A percentile compares a stretch with the other conserved stretches of the same genome.
Conservation (phyloP, 1,139 yeast species). For the Candida tropicalis region DNA sequence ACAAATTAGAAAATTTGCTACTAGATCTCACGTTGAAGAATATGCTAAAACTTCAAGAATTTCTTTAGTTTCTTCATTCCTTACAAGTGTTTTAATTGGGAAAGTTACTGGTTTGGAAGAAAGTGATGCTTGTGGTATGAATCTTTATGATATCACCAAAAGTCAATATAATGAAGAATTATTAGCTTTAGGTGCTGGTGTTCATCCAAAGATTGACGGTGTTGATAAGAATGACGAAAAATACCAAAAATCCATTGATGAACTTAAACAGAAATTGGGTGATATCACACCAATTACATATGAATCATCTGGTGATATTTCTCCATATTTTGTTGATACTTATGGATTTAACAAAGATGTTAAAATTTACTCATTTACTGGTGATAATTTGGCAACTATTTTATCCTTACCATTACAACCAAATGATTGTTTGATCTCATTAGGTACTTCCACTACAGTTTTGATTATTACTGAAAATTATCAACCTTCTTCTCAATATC, state of each 20-base stretch:
- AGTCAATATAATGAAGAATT: constrained; percentile 57
- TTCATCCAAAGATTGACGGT: constrained; percentile 39
- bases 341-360: constrained; percentile 64
- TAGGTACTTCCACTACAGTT: constrained; percentile 91
- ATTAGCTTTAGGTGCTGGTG: constrained; percentile 53
- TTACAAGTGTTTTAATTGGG: constrained; percentile 74
- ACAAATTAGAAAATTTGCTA: constrained; percentile 77
- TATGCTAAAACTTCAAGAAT: constrained; percentile 64
- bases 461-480: constrained; percentile 77
- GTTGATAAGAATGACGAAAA: constrained; percentile 25
- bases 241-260: constrained; percentile 32
- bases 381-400: constrained; percentile 89
- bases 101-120: constrained; percentile 66
- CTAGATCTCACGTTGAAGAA: constrained; percentile 47
- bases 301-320: constrained; percentile 44
- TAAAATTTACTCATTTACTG: constrained; percentile 71
- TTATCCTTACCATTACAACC: constrained; percentile 76
- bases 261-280: constrained; percentile 53
- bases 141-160: constrained; percentile 67
- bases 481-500: constrained; percentile 80
- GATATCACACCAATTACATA: constrained; percentile 50
- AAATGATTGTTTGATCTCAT: constrained; percentile 76
- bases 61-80: constrained; percentile 76
- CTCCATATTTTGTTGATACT: constrained; percentile 60
- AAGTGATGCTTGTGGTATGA: constrained; percentile 93